Evolutionary conservation across 345 rosid genomes (phyloP).

Genomic region (Lepidium africanum): DNA sequence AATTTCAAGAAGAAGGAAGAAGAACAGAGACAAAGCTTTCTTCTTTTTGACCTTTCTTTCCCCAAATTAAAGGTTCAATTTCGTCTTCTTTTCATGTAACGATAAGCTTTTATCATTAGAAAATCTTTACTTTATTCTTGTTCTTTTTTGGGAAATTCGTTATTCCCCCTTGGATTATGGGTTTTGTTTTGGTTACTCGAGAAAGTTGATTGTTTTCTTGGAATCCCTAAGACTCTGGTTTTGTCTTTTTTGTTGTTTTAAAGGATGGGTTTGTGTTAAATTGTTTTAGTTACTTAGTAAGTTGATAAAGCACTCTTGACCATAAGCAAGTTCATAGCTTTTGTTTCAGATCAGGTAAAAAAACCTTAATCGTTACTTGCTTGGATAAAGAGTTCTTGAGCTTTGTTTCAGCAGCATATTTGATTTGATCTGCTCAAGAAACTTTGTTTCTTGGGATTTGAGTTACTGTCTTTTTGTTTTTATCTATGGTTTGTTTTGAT

Average conservation of each 20-base stretch:
- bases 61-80: constrained; percentile 8
- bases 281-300: constrained; percentile 3
- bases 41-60: constrained; percentile 13
- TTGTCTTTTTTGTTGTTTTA: constrained; percentile 3
- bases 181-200: constrained; percentile 20
- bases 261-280: neutral
- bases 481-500: neutral
- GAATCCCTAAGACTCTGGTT: neutral
- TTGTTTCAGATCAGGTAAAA: constrained; percentile 19
- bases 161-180: constrained; percentile 22
- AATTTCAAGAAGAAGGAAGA: constrained; percentile 18
- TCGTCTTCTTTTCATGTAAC: neutral
- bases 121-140: constrained; percentile 5
- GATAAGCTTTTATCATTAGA: neutral
- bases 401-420: neutral
- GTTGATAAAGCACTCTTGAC: neutral
- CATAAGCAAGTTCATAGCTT: constrained; percentile 1
- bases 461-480: neutral
- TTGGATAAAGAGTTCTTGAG: neutral
- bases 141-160: constrained; percentile 3
- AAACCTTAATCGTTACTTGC: neutral
- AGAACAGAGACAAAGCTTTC: constrained; percentile 16
- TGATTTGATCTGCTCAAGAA: neutral
- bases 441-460: neutral
- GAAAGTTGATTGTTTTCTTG: constrained; percentile 27